Base-by-base conservation (phyloP, 129 eudicot genomes). In the Tagetes erecta region DNA sequence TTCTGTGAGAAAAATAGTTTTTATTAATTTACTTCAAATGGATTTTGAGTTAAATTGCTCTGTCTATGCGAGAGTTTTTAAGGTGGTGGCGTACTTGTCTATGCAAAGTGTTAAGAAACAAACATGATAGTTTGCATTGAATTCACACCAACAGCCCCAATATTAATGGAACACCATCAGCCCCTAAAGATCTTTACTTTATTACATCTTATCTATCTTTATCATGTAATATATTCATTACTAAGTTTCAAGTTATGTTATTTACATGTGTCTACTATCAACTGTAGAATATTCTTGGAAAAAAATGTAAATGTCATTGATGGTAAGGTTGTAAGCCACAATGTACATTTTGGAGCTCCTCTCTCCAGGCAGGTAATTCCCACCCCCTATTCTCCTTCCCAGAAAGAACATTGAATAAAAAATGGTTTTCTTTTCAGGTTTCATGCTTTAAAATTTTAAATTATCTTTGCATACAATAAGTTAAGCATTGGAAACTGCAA, bases 401-500 rank as follows among this genome's bases (percentile, higher is more conserved):
- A n/a, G n/a, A n/a, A n/a, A n/a, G n/a, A n/a, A n/a, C n/a, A n/a
- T n/a, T n/a, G 13, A 41, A 14, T 11, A 11, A 74, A 30, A 8
- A 46, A 14, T 3, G 3, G 64, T 38, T 6, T 52, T 13, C 64
- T 1, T 1, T 31, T 49, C 30, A 2, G 45, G 9, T 42, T 30
- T 8, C 45, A 7, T 74, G 47, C 56, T 60, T 70, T 36, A 64
- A 67, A 31, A 30, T 40, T 39, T 40, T 33, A 33, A 5, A 3
- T 62, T 59, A 58, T 76, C 41, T 72, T 45, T 79, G 70, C 92
- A 92, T 96, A 92, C 97, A n/a, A 80, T 92, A 64, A 87, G 88
- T 82, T 96, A 92, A 80, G 97, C 97, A 46, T 60, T 92, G 80
- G 91, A 89, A 35, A 92, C 97, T 71, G 97, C 97, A 34, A 86